A percentile compares a stretch with the other conserved stretches of the same genome.
These are phyloP conservation scores for Coemansia sp. DNA, from an alignment of 192 early-diverging fungal species.

Conservation along the genomic window DNA sequence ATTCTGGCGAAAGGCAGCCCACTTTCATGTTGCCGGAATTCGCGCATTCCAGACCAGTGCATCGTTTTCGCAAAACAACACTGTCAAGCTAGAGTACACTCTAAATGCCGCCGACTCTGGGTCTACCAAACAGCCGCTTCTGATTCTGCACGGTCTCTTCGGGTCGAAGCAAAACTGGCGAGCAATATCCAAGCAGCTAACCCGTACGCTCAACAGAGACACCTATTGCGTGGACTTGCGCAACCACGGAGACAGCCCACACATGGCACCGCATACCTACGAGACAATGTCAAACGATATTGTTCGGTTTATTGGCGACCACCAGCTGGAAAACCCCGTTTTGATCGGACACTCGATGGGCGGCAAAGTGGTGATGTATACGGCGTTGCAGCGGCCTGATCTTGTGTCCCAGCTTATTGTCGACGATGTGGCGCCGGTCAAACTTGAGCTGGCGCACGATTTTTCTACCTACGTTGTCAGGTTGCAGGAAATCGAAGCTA, in stretches of 20 bases:
- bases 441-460: constrained; percentile 51
- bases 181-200: constrained; percentile 74
- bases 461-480: constrained; percentile 60
- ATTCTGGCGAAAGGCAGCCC: no score
- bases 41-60: no score
- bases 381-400: constrained; percentile 59
- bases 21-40: no score
- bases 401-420: constrained; percentile 62
- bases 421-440: constrained; percentile 70
- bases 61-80: constrained; percentile 7
- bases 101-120: constrained; percentile 10
- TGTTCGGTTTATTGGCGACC: constrained; percentile 62
- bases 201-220: constrained; percentile 60
- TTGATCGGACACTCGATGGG: constrained; percentile 94
- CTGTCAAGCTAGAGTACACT: constrained; percentile 31
- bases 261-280: constrained; percentile 65
- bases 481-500: constrained; percentile 61
- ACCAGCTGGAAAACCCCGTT: constrained; percentile 56
- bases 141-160: constrained; percentile 89
- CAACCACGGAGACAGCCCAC: constrained; percentile 92
- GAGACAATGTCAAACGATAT: constrained; percentile 81
- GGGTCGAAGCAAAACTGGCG: constrained; percentile 95
- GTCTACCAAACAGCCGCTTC: constrained; percentile 49
- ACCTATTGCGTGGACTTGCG: constrained; percentile 82
- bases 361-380: constrained; percentile 72